Percentiles rank a stretch among this genome's conserved stretches.
Conservation (phyloP, 257 asterid species). For the Scutellaria galericulata region DNA sequence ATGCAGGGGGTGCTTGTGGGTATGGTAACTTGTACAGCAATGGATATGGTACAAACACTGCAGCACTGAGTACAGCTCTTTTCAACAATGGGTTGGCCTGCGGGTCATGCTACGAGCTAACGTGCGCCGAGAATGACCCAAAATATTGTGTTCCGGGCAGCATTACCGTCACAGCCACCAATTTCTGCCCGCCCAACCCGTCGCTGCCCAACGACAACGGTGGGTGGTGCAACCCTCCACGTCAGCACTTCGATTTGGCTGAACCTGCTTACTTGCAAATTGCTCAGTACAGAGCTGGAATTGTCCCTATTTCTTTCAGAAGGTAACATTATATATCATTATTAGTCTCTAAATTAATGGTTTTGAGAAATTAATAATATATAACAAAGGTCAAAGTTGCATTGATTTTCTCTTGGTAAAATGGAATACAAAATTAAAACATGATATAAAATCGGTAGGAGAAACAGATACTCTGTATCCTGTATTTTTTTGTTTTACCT, state of each 20-base stretch:
- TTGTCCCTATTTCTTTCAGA: constrained; percentile 76
- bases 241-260: constrained; percentile 86
- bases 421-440: no score
- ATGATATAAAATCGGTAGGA: no score
- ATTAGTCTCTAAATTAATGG: no score
- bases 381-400: no score
- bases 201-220: constrained; percentile 73
- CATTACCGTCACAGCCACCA: constrained; percentile 83
- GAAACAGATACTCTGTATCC: no score
- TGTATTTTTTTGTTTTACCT: no score
- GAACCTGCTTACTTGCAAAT: constrained; percentile 86
- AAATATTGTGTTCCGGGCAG: constrained; percentile 68
- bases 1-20: constrained; percentile 95
- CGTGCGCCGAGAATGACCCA: constrained; percentile 53
- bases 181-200: constrained; percentile 94
- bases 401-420: no score
- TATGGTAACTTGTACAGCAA: constrained; percentile 84
- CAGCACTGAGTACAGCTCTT: constrained; percentile 87
- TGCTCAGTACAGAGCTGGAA: constrained; percentile 81
- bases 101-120: constrained; percentile 78
- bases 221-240: constrained; percentile 98
- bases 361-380: no score
- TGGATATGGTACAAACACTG: constrained; percentile 89
- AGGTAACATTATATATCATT: constrained; percentile 44
- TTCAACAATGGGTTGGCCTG: constrained; percentile 89